These are phyloP conservation scores for Ilex asprella DNA, from an alignment of 257 asterid genomes.

Conservation along the genomic window DNA sequence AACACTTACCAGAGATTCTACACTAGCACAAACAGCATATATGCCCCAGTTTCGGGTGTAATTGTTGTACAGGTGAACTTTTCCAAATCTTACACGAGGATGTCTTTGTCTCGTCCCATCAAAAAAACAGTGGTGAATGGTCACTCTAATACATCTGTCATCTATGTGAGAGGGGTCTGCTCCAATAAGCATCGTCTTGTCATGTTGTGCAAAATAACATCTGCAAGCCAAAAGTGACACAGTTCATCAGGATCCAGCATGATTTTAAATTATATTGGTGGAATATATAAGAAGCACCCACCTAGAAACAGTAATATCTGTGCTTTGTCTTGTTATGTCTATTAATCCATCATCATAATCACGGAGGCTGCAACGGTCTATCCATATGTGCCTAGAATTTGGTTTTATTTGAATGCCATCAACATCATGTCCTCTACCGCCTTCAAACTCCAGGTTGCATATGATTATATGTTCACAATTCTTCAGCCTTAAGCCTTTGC, in stretches of 20 bases:
- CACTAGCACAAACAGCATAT: constrained; percentile 94
- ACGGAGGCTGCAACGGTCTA: constrained; percentile 81
- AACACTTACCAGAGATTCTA: constrained; percentile 74
- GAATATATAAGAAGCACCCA: constrained; percentile 12
- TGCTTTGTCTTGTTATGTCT: constrained; percentile 85
- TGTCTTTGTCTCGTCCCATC: constrained; percentile 87
- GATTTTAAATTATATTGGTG: neutral
- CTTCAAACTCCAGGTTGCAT: constrained; percentile 79
- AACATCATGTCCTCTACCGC: constrained; percentile 85
- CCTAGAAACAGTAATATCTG: constrained; percentile 88
- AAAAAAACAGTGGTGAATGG: constrained; percentile 94
- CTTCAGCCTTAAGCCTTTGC: constrained; percentile 79
- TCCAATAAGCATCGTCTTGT: constrained; percentile 93
- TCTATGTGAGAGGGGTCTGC: constrained; percentile 74
- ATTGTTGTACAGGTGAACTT: constrained; percentile 80
- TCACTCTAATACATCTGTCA: constrained; percentile 84
- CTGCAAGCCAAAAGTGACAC: constrained; percentile 26
- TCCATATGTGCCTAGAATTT: constrained; percentile 86
- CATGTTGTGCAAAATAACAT: constrained; percentile 69
- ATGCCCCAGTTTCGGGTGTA: constrained; percentile 87
- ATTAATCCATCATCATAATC: constrained; percentile 89
- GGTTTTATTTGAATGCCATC: constrained; percentile 96
- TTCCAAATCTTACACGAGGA: constrained; percentile 90
- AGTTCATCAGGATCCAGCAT: constrained; percentile 13
- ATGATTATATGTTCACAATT: constrained; percentile 79